phyloP scores from a whole-genome alignment of 2,329 filamentous ascomycete species.

The Neopestalotiopsis sp. region DNA sequence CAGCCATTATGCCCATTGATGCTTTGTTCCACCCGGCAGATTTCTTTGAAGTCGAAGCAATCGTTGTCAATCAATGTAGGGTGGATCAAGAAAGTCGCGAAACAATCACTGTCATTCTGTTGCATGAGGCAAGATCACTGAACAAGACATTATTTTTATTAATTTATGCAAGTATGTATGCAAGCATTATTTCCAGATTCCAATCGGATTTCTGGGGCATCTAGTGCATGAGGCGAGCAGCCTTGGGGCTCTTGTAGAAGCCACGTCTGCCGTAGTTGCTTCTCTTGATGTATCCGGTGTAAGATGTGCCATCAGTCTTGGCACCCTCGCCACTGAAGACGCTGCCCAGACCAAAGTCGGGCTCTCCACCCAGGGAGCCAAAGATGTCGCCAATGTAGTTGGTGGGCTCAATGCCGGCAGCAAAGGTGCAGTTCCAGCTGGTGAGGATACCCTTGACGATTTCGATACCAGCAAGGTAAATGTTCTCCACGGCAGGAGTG shows the following conservation, averaged over 20 bases:
- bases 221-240: conserved; percentile 1
- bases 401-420: conserved; percentile 57
- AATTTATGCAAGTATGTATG: background rate
- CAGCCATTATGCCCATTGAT: background rate
- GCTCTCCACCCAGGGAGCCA: conserved; percentile 67
- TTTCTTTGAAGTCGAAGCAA: background rate
- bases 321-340: conserved; percentile 15
- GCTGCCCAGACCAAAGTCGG: conserved; percentile 66
- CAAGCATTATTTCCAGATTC: background rate
- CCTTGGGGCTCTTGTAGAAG: conserved; percentile 13
- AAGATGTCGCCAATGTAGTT: conserved; percentile 78
- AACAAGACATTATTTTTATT: no score
- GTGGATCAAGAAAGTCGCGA: background rate
- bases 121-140: no score
- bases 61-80: background rate
- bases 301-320: conserved; percentile 2
- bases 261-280: conserved; percentile 11
- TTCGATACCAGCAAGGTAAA: conserved; percentile 68
- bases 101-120: background rate
- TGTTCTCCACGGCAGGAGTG: conserved; percentile 65
- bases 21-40: background rate
- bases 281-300: conserved; percentile 15
- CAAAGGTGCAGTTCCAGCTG: conserved; percentile 65
- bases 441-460: conserved; percentile 68
- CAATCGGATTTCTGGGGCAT: background rate